Conservation (phyloP, 805 yeast species). For the Blastobotrys mokoenaii region DNA sequence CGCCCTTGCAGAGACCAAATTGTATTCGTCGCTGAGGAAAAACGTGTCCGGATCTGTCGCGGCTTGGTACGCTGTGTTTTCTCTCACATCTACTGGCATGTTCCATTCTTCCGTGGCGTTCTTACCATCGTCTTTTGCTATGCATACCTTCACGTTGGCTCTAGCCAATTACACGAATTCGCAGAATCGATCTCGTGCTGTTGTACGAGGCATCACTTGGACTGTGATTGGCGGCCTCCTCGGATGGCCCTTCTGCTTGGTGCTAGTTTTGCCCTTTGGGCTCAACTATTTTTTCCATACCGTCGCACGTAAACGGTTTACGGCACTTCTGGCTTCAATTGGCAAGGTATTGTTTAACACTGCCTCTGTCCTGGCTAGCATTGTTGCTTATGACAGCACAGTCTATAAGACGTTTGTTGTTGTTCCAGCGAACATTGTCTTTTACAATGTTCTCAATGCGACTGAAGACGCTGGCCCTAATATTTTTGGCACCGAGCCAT, state of each 20-base stretch:
- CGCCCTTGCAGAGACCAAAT: slow-evolving; percentile 43
- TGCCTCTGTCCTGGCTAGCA: slow-evolving; percentile 18
- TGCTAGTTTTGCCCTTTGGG: slow-evolving; percentile 53
- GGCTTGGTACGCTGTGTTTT: slow-evolving; percentile 54
- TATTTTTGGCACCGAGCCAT: slow-evolving; percentile 82
- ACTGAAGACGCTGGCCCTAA: slow-evolving; percentile 73
- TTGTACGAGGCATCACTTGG: slow-evolving; percentile 27
- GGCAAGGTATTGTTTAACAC: background rate
- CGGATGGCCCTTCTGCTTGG: slow-evolving; percentile 89
- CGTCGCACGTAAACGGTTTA: slow-evolving; percentile 4
- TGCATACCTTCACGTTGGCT: slow-evolving; percentile 35
- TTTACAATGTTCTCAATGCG: slow-evolving; percentile 70
- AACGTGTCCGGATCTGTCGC: slow-evolving; percentile 35
- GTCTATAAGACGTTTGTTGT: slow-evolving; percentile 53
- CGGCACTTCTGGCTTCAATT: slow-evolving; percentile 9
- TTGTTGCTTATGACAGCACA: slow-evolving; percentile 37
- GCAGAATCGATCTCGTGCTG: slow-evolving; percentile 3
- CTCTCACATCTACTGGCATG: slow-evolving; percentile 68
- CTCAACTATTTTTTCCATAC: slow-evolving; percentile 25
- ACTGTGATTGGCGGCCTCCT: slow-evolving; percentile 60
- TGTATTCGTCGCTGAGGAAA: slow-evolving; percentile 37
- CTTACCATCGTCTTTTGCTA: slow-evolving; percentile 74
- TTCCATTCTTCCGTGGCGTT: slow-evolving; percentile 82
- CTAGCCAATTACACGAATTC: slow-evolving; percentile 18
- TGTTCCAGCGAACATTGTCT: slow-evolving; percentile 75